phyloP scores from a whole-genome alignment of 768 basidiomycete species.

The Clitopilus passeckerianus region DNA sequence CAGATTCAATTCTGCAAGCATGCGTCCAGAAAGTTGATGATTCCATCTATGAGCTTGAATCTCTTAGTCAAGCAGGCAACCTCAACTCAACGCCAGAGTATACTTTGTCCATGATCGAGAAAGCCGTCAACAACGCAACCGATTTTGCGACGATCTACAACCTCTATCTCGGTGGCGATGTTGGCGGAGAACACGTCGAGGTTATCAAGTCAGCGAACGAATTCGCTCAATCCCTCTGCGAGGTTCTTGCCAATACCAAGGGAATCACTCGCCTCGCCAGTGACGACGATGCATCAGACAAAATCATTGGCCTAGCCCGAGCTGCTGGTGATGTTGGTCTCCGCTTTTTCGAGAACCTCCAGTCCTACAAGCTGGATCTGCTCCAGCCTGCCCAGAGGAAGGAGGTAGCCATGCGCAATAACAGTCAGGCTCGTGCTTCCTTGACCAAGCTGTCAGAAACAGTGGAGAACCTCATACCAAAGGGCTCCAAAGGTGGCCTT shows the following conservation, averaged over 20 bases:
- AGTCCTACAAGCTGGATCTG: slow-evolving; percentile 90
- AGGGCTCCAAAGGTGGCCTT: slow-evolving; percentile 68
- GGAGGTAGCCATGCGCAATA: slow-evolving; percentile 87
- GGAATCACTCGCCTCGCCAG: slow-evolving; percentile 91
- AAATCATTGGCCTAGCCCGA: slow-evolving; percentile 81
- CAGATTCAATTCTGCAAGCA: slow-evolving; percentile 94
- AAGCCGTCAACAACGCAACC: slow-evolving; percentile 88
- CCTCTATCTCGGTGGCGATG: slow-evolving; percentile 80
- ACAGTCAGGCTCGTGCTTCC: slow-evolving; percentile 77
- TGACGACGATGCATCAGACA: slow-evolving; percentile 90
- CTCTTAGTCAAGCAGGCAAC: slow-evolving; percentile 91
- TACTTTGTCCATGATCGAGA: slow-evolving; percentile 97
- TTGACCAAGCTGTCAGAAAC: slow-evolving; percentile 83
- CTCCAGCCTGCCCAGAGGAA: slow-evolving; percentile 71
- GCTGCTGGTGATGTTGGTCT: slow-evolving; percentile 82
- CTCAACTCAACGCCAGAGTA: slow-evolving; percentile 98
- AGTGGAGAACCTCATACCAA: slow-evolving; percentile 83
- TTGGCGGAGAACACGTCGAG: slow-evolving; percentile 92
- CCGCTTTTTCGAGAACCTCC: slow-evolving; percentile 91
- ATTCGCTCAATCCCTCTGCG: slow-evolving; percentile 87
- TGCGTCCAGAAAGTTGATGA: slow-evolving; percentile 98
- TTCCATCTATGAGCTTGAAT: slow-evolving; percentile 95
- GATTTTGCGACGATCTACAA: slow-evolving; percentile 96
- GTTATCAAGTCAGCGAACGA: slow-evolving; percentile 98
- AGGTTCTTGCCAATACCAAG: slow-evolving; percentile 91